Conservation (phyloP, 371 early-diverging fungal species). For the Mortierella sp. region DNA sequence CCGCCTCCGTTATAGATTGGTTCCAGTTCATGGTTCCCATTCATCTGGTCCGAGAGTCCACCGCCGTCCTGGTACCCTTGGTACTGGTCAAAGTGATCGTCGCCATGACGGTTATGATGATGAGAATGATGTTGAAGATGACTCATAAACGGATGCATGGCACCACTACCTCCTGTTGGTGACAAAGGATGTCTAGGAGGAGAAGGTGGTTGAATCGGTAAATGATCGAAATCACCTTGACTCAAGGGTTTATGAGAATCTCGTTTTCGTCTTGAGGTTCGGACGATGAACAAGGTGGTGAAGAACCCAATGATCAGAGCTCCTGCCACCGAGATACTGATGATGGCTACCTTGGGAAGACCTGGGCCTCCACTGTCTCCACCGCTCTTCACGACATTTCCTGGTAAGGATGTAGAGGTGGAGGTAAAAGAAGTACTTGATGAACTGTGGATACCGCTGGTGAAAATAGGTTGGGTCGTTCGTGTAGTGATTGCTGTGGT, state of each 20-base stretch:
- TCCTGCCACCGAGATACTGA: slow-evolving; percentile 15
- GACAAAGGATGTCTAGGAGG: too few species aligned
- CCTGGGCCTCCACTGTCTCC: slow-evolving; percentile 15
- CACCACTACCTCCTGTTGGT: too few species aligned
- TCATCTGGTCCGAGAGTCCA: slow-evolving; percentile 7
- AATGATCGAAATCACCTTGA: slow-evolving; percentile 32
- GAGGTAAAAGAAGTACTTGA: slow-evolving; percentile 1
- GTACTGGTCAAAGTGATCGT: slow-evolving; percentile 1
- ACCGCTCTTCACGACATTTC: background rate
- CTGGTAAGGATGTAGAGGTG: background rate
- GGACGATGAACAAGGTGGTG: slow-evolving; percentile 13
- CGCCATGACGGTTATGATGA: slow-evolving; percentile 11
- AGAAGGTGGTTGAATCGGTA: slow-evolving; percentile 17
- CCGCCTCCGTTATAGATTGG: slow-evolving; percentile 22
- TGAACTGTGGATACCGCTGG: background rate
- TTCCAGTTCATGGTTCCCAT: slow-evolving; percentile 12
- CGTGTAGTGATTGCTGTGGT: background rate
- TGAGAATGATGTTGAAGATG: slow-evolving; percentile 3
- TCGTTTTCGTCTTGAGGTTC: slow-evolving; percentile 2
- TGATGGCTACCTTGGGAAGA: slow-evolving; percentile 14
- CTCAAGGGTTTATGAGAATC: slow-evolving; percentile 20
- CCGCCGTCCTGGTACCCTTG: background rate
- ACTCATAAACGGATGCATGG: too few species aligned
- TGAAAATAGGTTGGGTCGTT: background rate
- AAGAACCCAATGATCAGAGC: slow-evolving; percentile 23